A percentile compares a stretch with the other conserved stretches of the same genome.
Conservation (phyloP, 2,329 filamentous ascomycete species). For the Colletotrichum truncatum region DNA sequence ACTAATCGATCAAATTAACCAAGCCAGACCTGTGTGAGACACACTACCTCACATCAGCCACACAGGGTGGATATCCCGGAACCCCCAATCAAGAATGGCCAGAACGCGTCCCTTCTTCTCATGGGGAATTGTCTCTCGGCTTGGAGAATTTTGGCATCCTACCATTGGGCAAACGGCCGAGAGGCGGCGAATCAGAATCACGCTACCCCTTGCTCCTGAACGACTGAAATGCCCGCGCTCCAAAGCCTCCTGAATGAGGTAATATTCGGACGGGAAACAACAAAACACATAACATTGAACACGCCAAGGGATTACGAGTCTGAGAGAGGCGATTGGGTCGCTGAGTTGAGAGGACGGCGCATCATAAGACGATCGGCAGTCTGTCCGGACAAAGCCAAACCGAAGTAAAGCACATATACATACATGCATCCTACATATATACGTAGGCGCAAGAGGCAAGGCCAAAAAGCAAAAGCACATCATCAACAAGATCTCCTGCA, state of each 20-base stretch:
- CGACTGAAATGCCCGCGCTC: slow-evolving; percentile 21
- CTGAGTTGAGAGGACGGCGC: too few relatives aligned
- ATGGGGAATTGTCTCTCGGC: slow-evolving; percentile 14
- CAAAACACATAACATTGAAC: slow-evolving; percentile 20
- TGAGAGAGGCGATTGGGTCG: background rate
- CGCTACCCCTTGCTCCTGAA: slow-evolving; percentile 25
- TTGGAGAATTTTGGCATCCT: slow-evolving; percentile 28
- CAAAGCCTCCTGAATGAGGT: slow-evolving; percentile 13
- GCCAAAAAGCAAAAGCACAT: background rate
- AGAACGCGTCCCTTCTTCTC: slow-evolving; percentile 23
- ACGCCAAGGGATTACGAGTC: slow-evolving; percentile 8
- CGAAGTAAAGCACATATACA: background rate
- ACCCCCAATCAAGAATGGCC: slow-evolving; percentile 6
- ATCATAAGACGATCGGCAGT: too few relatives aligned
- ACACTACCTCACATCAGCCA: background rate
- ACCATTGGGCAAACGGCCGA: slow-evolving; percentile 10
- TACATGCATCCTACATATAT: too few relatives aligned
- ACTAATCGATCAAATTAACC: too few relatives aligned
- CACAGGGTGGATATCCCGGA: slow-evolving; percentile 8
- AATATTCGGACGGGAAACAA: slow-evolving; percentile 9
- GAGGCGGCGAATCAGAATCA: slow-evolving; percentile 22
- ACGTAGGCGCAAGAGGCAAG: too few relatives aligned
- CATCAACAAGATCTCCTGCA: background rate
- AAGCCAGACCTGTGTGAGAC: background rate
- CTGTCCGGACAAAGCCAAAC: background rate